Conservation (phyloP, 192 early-diverging fungal genomes). For the Coemansia sp. region DNA sequence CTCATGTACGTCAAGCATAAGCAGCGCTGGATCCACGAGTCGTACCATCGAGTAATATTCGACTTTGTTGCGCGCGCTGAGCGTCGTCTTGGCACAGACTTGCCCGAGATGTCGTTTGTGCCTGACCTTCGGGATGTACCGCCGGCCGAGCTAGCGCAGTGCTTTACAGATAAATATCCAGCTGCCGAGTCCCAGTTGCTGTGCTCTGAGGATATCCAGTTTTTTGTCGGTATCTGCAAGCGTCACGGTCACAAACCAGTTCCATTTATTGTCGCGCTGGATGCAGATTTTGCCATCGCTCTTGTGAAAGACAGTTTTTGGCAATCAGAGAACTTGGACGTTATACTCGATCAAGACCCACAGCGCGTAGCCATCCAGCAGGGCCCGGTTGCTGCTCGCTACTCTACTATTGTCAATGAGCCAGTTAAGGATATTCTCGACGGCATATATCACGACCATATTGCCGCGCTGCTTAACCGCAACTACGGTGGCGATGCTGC, state of each 20-base stretch:
- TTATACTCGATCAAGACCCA: constrained; percentile 83
- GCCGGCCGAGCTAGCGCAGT: constrained; percentile 22
- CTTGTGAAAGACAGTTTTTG: constrained; percentile 90
- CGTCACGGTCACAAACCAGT: constrained; percentile 82
- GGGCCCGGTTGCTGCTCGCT: constrained; percentile 80
- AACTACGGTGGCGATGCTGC: constrained; percentile 67
- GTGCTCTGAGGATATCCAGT: constrained; percentile 33
- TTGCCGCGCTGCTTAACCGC: constrained; percentile 69
- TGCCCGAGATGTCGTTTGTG: not conserved
- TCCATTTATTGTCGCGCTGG: constrained; percentile 85
- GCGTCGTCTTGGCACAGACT: constrained; percentile 66
- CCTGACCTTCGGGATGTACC: not conserved
- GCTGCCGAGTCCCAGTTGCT: constrained; percentile 12
- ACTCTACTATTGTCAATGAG: constrained; percentile 74
- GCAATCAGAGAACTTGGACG: constrained; percentile 86
- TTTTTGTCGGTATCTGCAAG: constrained; percentile 45
- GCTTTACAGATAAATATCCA: constrained; percentile 14
- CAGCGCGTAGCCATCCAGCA: constrained; percentile 86
- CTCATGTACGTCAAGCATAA: constrained; percentile 76
- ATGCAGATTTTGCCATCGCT: constrained; percentile 86
- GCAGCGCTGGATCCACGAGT: constrained; percentile 76
- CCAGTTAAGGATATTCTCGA: constrained; percentile 89
- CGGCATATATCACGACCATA: constrained; percentile 79
- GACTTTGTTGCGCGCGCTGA: constrained; percentile 85
- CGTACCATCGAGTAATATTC: constrained; percentile 69